Base-by-base conservation (phyloP, 176 grass and related monocot species). In the Areca catechu region DNA sequence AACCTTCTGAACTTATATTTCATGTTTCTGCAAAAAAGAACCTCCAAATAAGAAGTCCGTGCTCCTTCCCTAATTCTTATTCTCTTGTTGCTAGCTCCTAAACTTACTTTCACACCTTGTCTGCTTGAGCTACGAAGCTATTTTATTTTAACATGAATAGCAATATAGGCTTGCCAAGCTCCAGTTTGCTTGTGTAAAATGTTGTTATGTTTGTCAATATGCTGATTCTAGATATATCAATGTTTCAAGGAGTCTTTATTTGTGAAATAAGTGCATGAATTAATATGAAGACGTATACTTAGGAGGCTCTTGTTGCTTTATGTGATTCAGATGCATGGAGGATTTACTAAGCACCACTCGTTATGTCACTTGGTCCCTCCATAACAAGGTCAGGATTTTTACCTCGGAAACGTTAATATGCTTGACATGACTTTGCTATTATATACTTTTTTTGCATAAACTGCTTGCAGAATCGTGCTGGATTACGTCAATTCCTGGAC, bases 291-390 rank as follows among this genome's bases (percentile, higher is more conserved):
- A 12, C 34, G 14, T 43, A 1, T 10, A 14, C 34, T 43, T 43
- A 14, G 1, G 3, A 12, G 10, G 7, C 30, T 34, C 30, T 10
- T 34, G 30, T 43, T 43, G 12, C 34, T 43, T 43, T 43, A 43
- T 43, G 34, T 43, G 53, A 55, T 80, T 49, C 70, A 96, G 92
- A 68, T 90, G 86, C 61, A 85, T 90, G 92, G 92, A 96, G 69
- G 91, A 96, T 83, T 72, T 90, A 68, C 77, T 79, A 72, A 90
- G 92, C 81, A 96, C 83, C 24, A 96, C 92, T 25, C 80, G 86
- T 48, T 96, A 90, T 84, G 91, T 90, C 58, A 90, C 91, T 67
- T 96, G 92, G 92, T 96, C 86, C 53, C 86, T 96, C 61, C 92
- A 96, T 53, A 90, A 90, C 83, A 96, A 96, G 71, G 92, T 90